phyloP scores from a whole-genome alignment of 108 stramenopile species.

The Nitzschia sp. region DNA sequence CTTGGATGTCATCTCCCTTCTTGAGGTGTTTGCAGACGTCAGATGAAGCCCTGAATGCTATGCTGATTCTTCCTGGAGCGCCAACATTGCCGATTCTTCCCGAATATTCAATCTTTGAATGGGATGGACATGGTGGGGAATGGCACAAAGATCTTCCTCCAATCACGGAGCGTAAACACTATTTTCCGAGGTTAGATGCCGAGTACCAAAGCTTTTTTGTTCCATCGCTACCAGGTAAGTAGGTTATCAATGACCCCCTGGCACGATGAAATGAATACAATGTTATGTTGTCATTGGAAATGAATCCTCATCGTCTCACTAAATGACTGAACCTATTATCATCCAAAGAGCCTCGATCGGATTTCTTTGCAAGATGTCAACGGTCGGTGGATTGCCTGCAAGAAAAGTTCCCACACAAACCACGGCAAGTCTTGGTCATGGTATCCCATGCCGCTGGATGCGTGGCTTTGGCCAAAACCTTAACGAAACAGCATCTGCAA shows the following conservation, averaged over 20 bases:
- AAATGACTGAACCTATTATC: no score
- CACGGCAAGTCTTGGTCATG: constrained; percentile 33
- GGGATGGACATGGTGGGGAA: constrained; percentile 55
- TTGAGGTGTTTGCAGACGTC: constrained; percentile 58
- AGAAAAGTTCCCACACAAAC: constrained; percentile 34
- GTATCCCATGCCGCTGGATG: constrained; percentile 63
- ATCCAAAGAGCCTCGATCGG: constrained; percentile 37
- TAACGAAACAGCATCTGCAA: constrained; percentile 16
- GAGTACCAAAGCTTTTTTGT: constrained; percentile 47
- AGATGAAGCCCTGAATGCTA: constrained; percentile 42
- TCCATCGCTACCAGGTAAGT: constrained; percentile 44
- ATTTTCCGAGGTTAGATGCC: constrained; percentile 59
- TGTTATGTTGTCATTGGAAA: no score
- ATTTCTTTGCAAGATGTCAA: constrained; percentile 48
- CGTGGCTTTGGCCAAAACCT: constrained; percentile 43
- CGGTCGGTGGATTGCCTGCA: constrained; percentile 31
- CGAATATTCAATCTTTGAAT: constrained; percentile 60
- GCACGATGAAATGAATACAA: no score
- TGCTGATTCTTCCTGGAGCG: not conserved
- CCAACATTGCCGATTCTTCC: constrained; percentile 35
- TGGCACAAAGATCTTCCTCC: constrained; percentile 49
- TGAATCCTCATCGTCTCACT: no score
- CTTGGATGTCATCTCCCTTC: constrained; percentile 62
- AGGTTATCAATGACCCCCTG: no score
- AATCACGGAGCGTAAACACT: constrained; percentile 50